A percentile compares a stretch with the other conserved stretches of the same genome.
Evolutionary conservation across 2,329 filamentous ascomycete species (phyloP).

Genomic region (Xylariaceae sp.): DNA sequence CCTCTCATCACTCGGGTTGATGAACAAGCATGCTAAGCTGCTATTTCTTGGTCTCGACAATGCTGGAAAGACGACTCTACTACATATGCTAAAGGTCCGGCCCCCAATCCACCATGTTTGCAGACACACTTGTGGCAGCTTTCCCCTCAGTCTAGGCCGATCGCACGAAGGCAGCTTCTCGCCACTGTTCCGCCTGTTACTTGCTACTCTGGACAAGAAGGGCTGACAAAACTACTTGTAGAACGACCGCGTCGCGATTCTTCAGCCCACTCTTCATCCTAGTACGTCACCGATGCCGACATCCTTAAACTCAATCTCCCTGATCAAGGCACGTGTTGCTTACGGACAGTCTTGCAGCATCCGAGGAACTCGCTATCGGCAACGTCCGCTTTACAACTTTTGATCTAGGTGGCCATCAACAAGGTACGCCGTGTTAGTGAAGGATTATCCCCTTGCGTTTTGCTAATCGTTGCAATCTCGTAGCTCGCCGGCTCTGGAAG

Average conservation of each 20-base stretch:
- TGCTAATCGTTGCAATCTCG: conserved; percentile 13
- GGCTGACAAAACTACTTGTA: conserved; percentile 42
- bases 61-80: conserved; percentile 89
- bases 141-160: conserved; percentile 4
- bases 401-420: conserved; percentile 90
- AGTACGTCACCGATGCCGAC: conserved; percentile 62
- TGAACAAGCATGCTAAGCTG: conserved; percentile 96
- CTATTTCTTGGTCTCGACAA: conserved; percentile 93
- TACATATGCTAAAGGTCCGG: conserved; percentile 93
- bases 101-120: conserved; percentile 13
- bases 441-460: not conserved
- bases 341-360: conserved; percentile 60
- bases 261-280: conserved; percentile 89
- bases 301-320: conserved; percentile 20
- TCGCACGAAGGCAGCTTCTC: conserved; percentile 22
- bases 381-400: conserved; percentile 96
- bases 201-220: not conserved
- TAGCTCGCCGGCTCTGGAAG: conserved; percentile 91
- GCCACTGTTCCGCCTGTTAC: not conserved
- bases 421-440: conserved; percentile 60
- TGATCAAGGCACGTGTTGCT: conserved; percentile 32
- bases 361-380: conserved; percentile 90
- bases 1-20: conserved; percentile 82
- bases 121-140: not conserved
- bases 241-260: conserved; percentile 92